Evolutionary conservation across 2,329 filamentous ascomycete species (phyloP), one percentile per base, ranked within the genome.

Genomic region (Calonectria pseudoreteaudii): DNA sequence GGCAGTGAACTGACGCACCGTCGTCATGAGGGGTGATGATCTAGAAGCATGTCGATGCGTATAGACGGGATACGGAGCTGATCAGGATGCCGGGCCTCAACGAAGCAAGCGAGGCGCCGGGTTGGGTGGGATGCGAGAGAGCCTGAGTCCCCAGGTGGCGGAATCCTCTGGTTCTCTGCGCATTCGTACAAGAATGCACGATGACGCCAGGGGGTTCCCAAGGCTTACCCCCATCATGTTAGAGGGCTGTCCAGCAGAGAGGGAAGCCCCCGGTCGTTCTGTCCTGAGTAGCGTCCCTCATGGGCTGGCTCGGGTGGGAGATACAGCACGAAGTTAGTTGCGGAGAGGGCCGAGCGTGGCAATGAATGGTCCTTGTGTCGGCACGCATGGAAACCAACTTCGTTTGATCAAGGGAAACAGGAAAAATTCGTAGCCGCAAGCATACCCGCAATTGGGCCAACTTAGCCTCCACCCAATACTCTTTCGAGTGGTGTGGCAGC

Each of bases 111-210:
- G 47, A 58, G 36, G 41, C 38, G 60, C 47, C 60, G 41, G 60
- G 23, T 38, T 49, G 38, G 60, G 60, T 65, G 60, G 60, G 60
- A 65, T 65, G 41, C 30, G 41, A 47, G 38, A 28, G 28, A 30
- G 28, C 60, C 60, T 49, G 28, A 11, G 60, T 49, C n/a, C 47
- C 53, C 44, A 30, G 60, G 69, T 67, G 64, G 69, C 69, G 69
- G 69, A 71, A 67, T 34, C 41, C 64, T 60, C 58, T 70, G 67
- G 31, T 36, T 20, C 68, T 50, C 68, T 44, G 64, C 64, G 31
- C 41, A 53, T 53, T 71, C 70, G n/a, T 8, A 62, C 53, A 52
- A 62, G 52, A 49, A 71, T 72, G 70, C 70, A 72, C 68, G 65
- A 72, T 72, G 70, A 72, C 70, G 70, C 58, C 66, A 4, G n/a